Base-by-base conservation (phyloP, 352 stramenopile genomes). In the Globisporangium iwayamae region DNA sequence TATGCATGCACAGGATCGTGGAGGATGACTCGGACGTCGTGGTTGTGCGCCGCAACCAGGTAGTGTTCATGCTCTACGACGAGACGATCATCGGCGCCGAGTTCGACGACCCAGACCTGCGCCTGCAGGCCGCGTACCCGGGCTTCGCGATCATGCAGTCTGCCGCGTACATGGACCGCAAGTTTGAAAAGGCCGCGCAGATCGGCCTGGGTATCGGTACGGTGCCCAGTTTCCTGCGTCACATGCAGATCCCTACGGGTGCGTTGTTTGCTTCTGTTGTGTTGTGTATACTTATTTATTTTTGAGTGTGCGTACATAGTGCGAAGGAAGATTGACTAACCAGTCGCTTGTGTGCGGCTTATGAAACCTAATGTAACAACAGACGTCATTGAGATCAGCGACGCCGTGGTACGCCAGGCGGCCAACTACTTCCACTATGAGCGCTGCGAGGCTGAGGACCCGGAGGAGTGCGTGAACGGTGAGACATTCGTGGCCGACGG, bases 131-230 rank as follows among this genome's bases (percentile, higher is more conserved):
- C 30, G 81, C 79, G 46, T 93, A 85, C 68, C 84, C 82, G 10
- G 84, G 82, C 53, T 93, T 93, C 58, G 83, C 82, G 34, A 90
- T 93, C 73, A 93, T 91, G 84, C 82, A 93, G 67, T 86, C 76
- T 56, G 70, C 77, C 9, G 67, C 65, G 3, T 93, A 90, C 67
- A 62, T 91, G 53, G 55, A 76, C 32, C 66, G 66, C 14, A 78
- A 74, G 54, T 72, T 86, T 34, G 60, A 62, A 3, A 62, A 69
- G 3, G 84, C 81, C 1, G 30, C 85, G 46, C 84, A 93, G 65
- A 81, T 93, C 38, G 84, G 84, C 13, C 67, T 93, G 28, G 84
- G 84, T 38, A 89, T 93, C 60, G 84, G 84, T 47, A 80, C 80
- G 0, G 81, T 93, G 0, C 84, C 84, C 2, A 87, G 54, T 32